A percentile compares a stretch with the other conserved stretches of the same genome.
phyloP scores from a whole-genome alignment of 2,329 filamentous ascomycete genomes.

The Pseudogymnoascus sp. region DNA sequence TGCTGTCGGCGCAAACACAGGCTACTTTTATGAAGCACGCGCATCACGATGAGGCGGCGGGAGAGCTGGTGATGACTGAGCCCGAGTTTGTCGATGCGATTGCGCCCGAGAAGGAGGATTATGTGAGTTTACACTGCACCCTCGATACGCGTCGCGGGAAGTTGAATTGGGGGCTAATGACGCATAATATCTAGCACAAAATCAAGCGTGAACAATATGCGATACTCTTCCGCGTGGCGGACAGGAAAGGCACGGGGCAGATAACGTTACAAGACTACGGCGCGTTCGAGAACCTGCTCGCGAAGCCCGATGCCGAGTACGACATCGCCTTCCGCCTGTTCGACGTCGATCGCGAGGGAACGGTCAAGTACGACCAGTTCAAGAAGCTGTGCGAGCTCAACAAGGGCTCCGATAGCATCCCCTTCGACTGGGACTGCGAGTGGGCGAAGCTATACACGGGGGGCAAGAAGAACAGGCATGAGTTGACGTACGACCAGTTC shows the following conservation, averaged over 20 bases:
- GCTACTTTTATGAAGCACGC: conserved; percentile 70
- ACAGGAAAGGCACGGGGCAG: conserved; percentile 63
- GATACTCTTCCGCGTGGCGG: conserved; percentile 86
- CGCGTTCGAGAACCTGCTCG: conserved; percentile 86
- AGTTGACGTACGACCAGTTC: conserved; percentile 93
- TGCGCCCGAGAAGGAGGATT: conserved; percentile 79
- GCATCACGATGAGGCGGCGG: conserved; percentile 62
- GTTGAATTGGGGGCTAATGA: conserved; percentile 5
- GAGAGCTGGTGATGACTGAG: conserved; percentile 70
- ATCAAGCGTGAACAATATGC: conserved; percentile 94
- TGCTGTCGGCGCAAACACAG: conserved; percentile 67
- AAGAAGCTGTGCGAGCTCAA: conserved; percentile 77
- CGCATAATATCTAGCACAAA: conserved; percentile 61
- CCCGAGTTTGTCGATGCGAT: conserved; percentile 89
- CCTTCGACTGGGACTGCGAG: conserved; percentile 95
- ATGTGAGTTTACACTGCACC: conserved; percentile 51
- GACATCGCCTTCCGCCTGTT: conserved; percentile 97
- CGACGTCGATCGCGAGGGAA: conserved; percentile 73
- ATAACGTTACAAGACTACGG: conserved; percentile 81
- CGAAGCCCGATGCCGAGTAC: conserved; percentile 95
- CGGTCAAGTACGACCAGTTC: conserved; percentile 85
- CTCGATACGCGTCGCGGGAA: conserved; percentile 8
- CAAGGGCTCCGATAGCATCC: conserved; percentile 75
- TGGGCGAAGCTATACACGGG: conserved; percentile 96
- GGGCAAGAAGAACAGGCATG: conserved; percentile 75